These are phyloP conservation scores for Colletotrichum aenigma DNA, from an alignment of 2,329 filamentous ascomycete species.

Conservation along the genomic window DNA sequence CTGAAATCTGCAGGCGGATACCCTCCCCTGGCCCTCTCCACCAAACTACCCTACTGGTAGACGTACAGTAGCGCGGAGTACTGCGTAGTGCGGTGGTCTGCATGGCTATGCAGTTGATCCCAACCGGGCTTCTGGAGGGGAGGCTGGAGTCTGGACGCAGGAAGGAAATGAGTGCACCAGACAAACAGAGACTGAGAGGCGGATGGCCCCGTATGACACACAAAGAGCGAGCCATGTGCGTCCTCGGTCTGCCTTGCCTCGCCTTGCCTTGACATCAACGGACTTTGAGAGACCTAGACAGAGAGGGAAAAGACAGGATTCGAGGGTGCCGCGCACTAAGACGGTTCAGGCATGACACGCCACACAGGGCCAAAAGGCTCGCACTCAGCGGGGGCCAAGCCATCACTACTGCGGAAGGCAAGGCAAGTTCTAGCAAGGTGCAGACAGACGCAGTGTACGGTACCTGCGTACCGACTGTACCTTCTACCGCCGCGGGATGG, in stretches of 20 bases:
- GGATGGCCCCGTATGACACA: not conserved
- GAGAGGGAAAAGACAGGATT: not conserved
- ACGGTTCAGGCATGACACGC: not conserved
- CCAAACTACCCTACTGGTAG: slow-evolving; percentile 8
- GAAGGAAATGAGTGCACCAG: not conserved
- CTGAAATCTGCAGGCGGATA: slow-evolving; percentile 4
- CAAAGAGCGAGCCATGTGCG: not conserved
- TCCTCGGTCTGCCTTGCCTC: not conserved
- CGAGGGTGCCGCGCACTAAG: not conserved
- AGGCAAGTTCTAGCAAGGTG: not conserved
- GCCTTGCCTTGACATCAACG: not conserved
- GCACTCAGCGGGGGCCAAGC: not conserved
- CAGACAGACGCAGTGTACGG: not conserved
- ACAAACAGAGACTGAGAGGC: not conserved
- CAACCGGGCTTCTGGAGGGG: not conserved
- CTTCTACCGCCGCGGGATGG: not conserved
- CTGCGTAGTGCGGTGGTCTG: not conserved
- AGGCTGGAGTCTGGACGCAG: not conserved
- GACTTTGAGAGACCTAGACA: not conserved
- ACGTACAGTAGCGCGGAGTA: slow-evolving; percentile 7
- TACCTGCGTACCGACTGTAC: not conserved
- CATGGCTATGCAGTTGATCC: not conserved
- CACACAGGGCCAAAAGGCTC: not conserved
- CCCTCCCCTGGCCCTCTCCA: slow-evolving; percentile 1
- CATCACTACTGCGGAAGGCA: not conserved